Conservation (phyloP, 805 yeast species). For the Kazachstania psychrophila region DNA sequence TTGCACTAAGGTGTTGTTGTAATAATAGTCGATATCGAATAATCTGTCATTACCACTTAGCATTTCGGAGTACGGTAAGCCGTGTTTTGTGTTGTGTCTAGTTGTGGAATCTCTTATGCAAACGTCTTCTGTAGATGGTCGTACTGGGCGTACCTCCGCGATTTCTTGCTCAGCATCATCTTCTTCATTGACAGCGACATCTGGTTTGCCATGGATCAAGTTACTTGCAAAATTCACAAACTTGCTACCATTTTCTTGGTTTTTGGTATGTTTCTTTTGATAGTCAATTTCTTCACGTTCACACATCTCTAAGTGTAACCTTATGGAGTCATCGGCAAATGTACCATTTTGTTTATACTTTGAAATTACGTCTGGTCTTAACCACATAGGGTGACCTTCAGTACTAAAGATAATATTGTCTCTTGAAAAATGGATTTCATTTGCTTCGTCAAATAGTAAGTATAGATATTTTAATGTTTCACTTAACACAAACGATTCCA, state of each 20-base stretch:
- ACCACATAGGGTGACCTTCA: slow-evolving; percentile 89
- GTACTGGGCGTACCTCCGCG: too few relatives aligned
- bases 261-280: not conserved
- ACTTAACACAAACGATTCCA: slow-evolving; percentile 86
- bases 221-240: not conserved
- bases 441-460: slow-evolving; percentile 62
- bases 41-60: slow-evolving; percentile 33
- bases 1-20: slow-evolving; percentile 32
- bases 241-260: not conserved
- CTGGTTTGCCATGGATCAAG: not conserved
- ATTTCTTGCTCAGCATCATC: too few relatives aligned
- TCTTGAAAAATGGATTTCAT: slow-evolving; percentile 40
- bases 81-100: not conserved
- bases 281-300: slow-evolving; percentile 1
- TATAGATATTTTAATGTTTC: slow-evolving; percentile 82
- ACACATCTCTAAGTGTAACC: slow-evolving; percentile 12
- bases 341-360: slow-evolving; percentile 19
- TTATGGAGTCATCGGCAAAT: slow-evolving; percentile 14
- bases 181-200: not conserved
- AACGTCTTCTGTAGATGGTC: too few relatives aligned
- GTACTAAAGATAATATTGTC: slow-evolving; percentile 57
- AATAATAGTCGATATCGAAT: slow-evolving; percentile 38
- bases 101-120: too few relatives aligned
- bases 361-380: slow-evolving; percentile 31
- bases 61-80: slow-evolving; percentile 29